Evolutionary conservation across 768 basidiomycete genomes (phyloP), one percentile per base, ranked within the genome.

Genomic region (Boletus tylopilopsis): DNA sequence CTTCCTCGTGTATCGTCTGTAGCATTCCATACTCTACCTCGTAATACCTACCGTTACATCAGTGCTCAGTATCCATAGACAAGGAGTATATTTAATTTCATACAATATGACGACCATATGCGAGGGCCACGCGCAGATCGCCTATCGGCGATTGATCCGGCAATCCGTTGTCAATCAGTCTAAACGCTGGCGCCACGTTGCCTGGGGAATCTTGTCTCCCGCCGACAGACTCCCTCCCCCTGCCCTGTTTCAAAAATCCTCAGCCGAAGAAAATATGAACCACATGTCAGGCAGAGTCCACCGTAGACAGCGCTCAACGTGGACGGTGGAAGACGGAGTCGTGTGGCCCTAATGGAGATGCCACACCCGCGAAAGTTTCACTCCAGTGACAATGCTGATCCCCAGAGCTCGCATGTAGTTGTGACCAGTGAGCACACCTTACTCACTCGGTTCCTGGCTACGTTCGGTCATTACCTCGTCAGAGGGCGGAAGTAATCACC

Each of bases 361-460:
- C 19, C 18, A 22, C 45, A 62, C 37, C 61, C 61, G 61, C 61
- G 61, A 62, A 64, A 51, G 51, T 64, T 61, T 50, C 42, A 33
- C 21, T 30, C 29, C 40, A 43, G 45, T 35, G 43, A 39, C 19
- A 11, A 3, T 36, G 45, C 25, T 33, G 36, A 32, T 46, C 42
- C 23, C 21, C n/a, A 18, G 8, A 18, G 33, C 32, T 29, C 37
- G 36, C 50, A 52, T 38, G 25, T 18, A 27, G 3, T 30, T 30
- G 29, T 30, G 29, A 30, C 29, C 29, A 22, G 34, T 23, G 25
- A 15, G 18, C 29, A 30, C 34, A 23, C 34, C 12, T 19, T 29
- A 29, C 27, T 29, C 10, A 32, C 23, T 18, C 21, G 39, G 29
- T 37, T 47, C 30, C 46, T 46, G 40, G 27, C 18, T 27, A 22